A percentile compares a stretch with the other conserved stretches of the same genome.
phyloP scores from a whole-genome alignment of 352 stramenopile species.

The Phytophthora pini region DNA sequence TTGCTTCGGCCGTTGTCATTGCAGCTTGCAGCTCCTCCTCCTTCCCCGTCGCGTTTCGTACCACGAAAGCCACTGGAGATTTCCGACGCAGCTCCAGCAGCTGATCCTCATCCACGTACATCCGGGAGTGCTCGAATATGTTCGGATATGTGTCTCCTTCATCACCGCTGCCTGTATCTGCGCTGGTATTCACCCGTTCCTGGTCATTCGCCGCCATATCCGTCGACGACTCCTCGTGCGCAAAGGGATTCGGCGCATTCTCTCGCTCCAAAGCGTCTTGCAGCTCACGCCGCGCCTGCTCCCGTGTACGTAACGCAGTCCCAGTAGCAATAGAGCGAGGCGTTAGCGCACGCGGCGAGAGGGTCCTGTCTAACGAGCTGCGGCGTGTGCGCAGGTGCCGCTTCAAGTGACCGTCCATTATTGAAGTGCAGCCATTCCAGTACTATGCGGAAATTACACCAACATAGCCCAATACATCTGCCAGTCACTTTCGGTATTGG shows the following conservation, averaged over 20 bases:
- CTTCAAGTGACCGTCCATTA: conserved; percentile 23
- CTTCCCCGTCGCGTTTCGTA: conserved; percentile 38
- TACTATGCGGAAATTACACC: too few species aligned
- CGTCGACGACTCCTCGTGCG: conserved; percentile 12
- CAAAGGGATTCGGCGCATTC: not conserved
- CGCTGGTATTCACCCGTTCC: conserved; percentile 4
- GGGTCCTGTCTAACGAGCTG: conserved; percentile 2
- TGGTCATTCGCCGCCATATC: not conserved
- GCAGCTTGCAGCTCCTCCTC: conserved; percentile 31
- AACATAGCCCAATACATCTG: too few species aligned
- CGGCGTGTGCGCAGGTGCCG: conserved; percentile 15
- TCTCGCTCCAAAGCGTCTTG: conserved; percentile 1
- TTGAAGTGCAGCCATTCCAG: conserved; percentile 4
- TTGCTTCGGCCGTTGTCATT: not conserved
- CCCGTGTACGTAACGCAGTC: conserved; percentile 8
- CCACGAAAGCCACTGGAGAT: conserved; percentile 49
- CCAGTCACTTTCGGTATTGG: not conserved
- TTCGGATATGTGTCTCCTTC: not conserved
- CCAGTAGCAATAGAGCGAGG: conserved; percentile 13
- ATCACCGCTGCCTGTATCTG: not conserved
- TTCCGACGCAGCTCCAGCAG: conserved; percentile 43
- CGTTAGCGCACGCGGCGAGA: not conserved
- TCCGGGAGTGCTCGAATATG: conserved; percentile 39
- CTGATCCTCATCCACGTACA: conserved; percentile 38
- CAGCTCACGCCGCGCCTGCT: conserved; percentile 18